Evolutionary conservation across 2,329 filamentous ascomycete genomes (phyloP).

Genomic region (Colletotrichum sp.): DNA sequence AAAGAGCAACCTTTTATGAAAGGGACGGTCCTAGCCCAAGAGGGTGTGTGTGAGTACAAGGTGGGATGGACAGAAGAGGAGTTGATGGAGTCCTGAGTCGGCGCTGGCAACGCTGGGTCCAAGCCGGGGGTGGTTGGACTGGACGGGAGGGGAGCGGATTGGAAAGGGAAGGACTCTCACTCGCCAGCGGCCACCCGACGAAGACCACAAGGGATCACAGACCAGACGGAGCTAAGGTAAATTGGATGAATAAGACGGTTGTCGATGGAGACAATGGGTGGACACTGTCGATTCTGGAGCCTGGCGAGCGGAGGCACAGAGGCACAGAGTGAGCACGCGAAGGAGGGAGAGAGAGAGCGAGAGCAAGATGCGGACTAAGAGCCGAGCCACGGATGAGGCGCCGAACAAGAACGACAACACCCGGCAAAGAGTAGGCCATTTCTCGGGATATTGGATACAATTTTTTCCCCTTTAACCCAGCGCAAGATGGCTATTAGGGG

Average conservation of each 20-base stretch:
- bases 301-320: neutral
- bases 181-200: constrained; percentile 5
- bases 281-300: neutral
- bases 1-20: constrained; percentile 19
- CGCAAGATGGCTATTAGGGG: neutral
- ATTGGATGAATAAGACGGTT: constrained; percentile 11
- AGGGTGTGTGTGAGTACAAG: neutral
- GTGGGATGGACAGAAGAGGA: constrained; percentile 2
- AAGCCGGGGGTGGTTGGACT: constrained; percentile 8
- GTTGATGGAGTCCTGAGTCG: constrained; percentile 14
- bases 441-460: neutral
- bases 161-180: neutral
- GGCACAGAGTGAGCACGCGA: neutral
- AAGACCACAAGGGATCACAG: neutral
- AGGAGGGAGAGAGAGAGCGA: neutral
- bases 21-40: constrained; percentile 1
- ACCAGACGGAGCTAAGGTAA: constrained; percentile 4
- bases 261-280: constrained; percentile 9
- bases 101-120: constrained; percentile 16
- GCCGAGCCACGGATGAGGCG: neutral
- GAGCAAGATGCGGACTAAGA: neutral
- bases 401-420: neutral
- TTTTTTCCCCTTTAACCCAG: neutral
- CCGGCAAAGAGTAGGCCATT: neutral
- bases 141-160: neutral